Evolutionary conservation across 805 yeast genomes (phyloP).

Genomic region (Wickerhamomyces queroliae): DNA sequence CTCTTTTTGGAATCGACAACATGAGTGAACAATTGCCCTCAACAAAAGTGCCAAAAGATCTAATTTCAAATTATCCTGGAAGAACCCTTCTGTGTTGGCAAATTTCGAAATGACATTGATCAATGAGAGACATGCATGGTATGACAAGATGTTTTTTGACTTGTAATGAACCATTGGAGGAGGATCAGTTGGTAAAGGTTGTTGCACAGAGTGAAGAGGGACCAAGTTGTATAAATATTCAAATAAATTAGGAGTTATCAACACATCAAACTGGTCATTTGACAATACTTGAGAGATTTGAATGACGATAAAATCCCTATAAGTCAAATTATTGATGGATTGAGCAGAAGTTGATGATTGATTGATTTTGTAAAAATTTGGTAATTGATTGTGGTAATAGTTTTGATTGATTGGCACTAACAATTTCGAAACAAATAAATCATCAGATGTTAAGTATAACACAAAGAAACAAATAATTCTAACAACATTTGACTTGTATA

Average conservation of each 20-base stretch:
- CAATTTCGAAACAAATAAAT: conserved; percentile 31
- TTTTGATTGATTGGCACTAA: conserved; percentile 37
- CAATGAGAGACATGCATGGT: conserved; percentile 41
- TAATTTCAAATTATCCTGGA: conserved; percentile 33
- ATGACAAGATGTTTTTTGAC: conserved; percentile 36
- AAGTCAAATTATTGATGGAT: conserved; percentile 30
- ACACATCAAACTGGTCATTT: conserved; percentile 26
- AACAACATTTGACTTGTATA: conserved; percentile 33
- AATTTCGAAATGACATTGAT: conserved; percentile 32
- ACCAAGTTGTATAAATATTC: conserved; percentile 60
- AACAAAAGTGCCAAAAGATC: conserved; percentile 57
- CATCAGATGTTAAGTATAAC: conserved; percentile 41
- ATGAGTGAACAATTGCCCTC: conserved; percentile 47
- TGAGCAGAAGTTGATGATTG: conserved; percentile 21
- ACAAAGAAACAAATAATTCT: conserved; percentile 47
- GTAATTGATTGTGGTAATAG: conserved; percentile 44
- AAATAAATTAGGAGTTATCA: conserved; percentile 42
- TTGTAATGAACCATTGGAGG: conserved; percentile 12
- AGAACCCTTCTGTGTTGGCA: conserved; percentile 17
- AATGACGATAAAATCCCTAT: conserved; percentile 56
- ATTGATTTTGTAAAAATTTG: conserved; percentile 41
- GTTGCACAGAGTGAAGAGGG: conserved; percentile 26
- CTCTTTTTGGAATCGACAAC: conserved; percentile 43
- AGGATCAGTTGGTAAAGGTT: neutral
- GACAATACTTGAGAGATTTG: conserved; percentile 42